A percentile compares a stretch with the other conserved stretches of the same genome.
These are phyloP conservation scores for Hylodesmum podocarpum DNA, from an alignment of 306 rosid species.

Conservation along the genomic window DNA sequence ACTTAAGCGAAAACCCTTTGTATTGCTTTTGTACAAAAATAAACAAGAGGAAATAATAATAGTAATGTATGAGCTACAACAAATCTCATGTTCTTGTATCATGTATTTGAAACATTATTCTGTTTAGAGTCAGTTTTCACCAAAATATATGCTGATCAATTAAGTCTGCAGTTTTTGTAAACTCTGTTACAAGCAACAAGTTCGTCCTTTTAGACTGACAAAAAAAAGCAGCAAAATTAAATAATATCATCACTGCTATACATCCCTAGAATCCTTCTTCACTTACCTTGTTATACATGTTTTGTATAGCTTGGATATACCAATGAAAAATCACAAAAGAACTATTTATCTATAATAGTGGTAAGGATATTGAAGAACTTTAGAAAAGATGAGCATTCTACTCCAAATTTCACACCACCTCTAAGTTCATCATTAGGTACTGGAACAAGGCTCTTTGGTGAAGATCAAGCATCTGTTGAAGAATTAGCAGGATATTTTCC, in stretches of 20 bases:
- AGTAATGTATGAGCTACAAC: background rate
- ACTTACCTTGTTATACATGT: background rate
- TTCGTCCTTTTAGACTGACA: background rate
- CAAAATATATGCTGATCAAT: constrained; percentile 9
- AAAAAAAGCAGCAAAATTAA: background rate
- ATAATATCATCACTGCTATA: constrained; percentile 21
- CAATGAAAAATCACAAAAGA: constrained; percentile 1
- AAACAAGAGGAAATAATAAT: background rate
- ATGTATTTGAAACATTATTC: constrained; percentile 8
- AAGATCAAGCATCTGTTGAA: background rate
- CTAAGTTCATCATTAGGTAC: background rate
- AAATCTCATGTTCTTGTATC: background rate
- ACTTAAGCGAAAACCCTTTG: too few relatives aligned
- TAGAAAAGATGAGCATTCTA: background rate
- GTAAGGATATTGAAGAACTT: background rate
- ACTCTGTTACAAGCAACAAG: background rate
- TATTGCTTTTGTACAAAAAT: background rate
- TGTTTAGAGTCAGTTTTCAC: background rate
- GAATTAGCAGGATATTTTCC: constrained; percentile 6
- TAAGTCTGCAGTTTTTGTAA: constrained; percentile 6
- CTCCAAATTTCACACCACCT: constrained; percentile 5
- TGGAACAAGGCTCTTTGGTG: background rate
- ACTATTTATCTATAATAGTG: background rate
- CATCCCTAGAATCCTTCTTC: background rate
- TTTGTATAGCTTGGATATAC: background rate